Evolutionary conservation across 2,329 filamentous ascomycete genomes (phyloP).

Genomic region (Chrysoporthe deuterocubensis): DNA sequence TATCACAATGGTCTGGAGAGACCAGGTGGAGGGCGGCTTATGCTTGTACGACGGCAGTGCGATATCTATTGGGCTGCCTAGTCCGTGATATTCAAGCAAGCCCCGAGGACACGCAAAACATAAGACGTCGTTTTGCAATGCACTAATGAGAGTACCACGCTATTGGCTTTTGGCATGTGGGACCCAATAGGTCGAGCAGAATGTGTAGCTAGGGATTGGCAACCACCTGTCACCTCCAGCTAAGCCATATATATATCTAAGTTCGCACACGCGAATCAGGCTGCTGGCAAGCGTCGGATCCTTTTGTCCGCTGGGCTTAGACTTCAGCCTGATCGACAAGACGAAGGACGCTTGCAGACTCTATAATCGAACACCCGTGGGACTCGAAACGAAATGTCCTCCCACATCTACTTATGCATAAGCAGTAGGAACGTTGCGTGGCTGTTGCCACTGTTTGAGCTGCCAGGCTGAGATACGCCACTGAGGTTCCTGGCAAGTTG

Average conservation of each 20-base stretch:
- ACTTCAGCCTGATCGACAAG: slow-evolving; percentile 1
- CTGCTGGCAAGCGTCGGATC: not conserved
- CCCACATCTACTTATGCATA: not conserved
- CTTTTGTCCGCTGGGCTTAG: slow-evolving; percentile 1
- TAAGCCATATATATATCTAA: no score
- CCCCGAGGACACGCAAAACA: no score
- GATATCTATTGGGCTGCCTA: no score
- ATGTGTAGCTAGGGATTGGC: not conserved
- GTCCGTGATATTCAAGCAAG: no score
- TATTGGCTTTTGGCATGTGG: not conserved
- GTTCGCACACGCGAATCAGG: not conserved
- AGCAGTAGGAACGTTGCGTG: not conserved
- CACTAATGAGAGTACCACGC: no score
- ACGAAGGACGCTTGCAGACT: not conserved
- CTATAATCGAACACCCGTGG: not conserved
- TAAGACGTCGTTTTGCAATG: not conserved
- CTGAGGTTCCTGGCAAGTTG: not conserved
- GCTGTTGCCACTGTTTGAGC: not conserved
- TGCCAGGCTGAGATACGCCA: not conserved
- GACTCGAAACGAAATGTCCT: not conserved
- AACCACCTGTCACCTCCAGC: not conserved
- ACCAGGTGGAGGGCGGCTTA: no score
- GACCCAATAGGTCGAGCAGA: not conserved
- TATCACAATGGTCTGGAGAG: not conserved
- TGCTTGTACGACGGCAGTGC: no score